Conservation (phyloP, 2,329 filamentous ascomycete species). For the Cladosporium oxysporum region DNA sequence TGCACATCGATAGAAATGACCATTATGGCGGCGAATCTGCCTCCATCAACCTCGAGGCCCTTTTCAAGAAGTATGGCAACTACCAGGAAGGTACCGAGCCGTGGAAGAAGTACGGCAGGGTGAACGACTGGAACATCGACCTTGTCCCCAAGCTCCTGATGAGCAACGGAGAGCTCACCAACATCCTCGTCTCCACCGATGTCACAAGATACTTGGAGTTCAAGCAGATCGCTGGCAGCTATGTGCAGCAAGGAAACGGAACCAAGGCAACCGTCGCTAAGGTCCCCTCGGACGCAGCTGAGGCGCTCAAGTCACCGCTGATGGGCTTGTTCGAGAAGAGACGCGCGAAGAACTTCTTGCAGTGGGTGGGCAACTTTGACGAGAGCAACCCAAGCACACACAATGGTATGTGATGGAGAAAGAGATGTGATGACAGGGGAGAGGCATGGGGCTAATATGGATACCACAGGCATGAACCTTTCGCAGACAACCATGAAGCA, state of each 20-base stretch:
- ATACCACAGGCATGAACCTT: conserved; percentile 68
- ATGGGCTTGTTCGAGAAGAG: conserved; percentile 99
- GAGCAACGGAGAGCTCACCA: conserved; percentile 97
- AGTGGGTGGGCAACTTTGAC: conserved; percentile 90
- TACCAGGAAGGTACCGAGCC: conserved; percentile 77
- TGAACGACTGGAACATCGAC: conserved; percentile 99
- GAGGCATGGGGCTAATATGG: conserved; percentile 23
- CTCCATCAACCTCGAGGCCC: conserved; percentile 92
- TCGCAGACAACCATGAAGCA: conserved; percentile 86
- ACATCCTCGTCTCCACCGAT: conserved; percentile 96
- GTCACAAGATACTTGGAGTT: conserved; percentile 57
- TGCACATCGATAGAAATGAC: conserved; percentile 98
- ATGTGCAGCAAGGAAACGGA: conserved; percentile 85
- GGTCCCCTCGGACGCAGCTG: conserved; percentile 88
- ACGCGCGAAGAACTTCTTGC: conserved; percentile 92
- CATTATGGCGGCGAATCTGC: conserved; percentile 98
- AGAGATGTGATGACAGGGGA: not conserved
- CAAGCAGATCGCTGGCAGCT: conserved; percentile 82
- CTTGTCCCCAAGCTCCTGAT: conserved; percentile 97
- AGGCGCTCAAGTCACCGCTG: conserved; percentile 87
- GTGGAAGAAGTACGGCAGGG: conserved; percentile 95
- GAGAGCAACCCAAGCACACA: conserved; percentile 79
- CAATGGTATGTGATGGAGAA: conserved; percentile 64
- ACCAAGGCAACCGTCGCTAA: conserved; percentile 90
- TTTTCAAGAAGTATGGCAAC: conserved; percentile 97